Evolutionary conservation across 805 yeast genomes (phyloP).

Genomic region (Yamadazyma akitaensis): DNA sequence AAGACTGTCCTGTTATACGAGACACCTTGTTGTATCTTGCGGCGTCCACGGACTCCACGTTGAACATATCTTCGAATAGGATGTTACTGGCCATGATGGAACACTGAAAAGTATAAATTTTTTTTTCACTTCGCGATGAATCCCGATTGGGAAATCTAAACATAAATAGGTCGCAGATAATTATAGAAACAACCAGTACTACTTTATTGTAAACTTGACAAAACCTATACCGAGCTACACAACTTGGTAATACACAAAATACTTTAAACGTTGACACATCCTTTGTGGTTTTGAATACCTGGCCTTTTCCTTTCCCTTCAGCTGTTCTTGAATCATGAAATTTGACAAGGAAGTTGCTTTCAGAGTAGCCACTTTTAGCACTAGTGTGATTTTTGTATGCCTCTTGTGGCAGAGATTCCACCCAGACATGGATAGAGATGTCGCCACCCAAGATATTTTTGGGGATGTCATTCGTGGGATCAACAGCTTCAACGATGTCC

Average conservation of each 20-base stretch:
- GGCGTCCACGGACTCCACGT: conserved; percentile 75
- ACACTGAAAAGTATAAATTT: neutral
- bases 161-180: neutral
- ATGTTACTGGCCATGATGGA: conserved; percentile 47
- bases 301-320: no score
- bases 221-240: no score
- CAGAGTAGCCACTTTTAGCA: neutral
- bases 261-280: no score
- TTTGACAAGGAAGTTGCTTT: neutral
- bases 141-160: neutral
- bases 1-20: conserved; percentile 84
- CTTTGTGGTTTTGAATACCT: no score
- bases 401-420: neutral
- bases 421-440: neutral
- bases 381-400: neutral
- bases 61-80: conserved; percentile 90
- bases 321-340: neutral
- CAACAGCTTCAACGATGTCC: conserved; percentile 1
- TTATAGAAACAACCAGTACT: neutral
- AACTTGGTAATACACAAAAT: no score
- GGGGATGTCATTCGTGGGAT: neutral
- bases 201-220: no score
- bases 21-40: conserved; percentile 91
- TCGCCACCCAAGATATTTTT: neutral
- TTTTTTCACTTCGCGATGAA: conserved; percentile 1